Conservation (phyloP, 2,329 filamentous ascomycete genomes). For the Verticillium zaregamsianum region DNA sequence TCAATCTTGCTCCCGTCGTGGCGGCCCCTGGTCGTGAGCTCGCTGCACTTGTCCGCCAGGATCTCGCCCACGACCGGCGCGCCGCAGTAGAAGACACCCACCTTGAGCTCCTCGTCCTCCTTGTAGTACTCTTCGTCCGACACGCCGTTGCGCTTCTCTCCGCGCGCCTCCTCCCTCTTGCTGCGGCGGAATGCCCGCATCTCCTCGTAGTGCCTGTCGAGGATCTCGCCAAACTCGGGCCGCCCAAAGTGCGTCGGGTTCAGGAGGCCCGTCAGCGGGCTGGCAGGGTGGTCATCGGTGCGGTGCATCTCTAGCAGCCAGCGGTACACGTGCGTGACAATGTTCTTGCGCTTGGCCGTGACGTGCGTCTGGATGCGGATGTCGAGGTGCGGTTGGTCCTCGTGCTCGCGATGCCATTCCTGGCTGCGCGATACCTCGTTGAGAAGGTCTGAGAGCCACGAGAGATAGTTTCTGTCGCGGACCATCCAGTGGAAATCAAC, state of each 20-base stretch:
- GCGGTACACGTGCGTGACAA: slow-evolving; percentile 50
- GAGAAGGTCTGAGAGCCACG: slow-evolving; percentile 54
- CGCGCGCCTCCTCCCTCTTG: slow-evolving; percentile 12
- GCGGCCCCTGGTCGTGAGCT: slow-evolving; percentile 44
- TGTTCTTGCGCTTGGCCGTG: slow-evolving; percentile 48
- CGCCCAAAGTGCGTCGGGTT: slow-evolving; percentile 51
- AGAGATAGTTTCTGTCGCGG: slow-evolving; percentile 49
- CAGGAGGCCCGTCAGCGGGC: slow-evolving; percentile 48
- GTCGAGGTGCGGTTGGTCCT: slow-evolving; percentile 36
- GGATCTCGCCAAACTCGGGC: slow-evolving; percentile 47
- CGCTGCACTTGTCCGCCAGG: slow-evolving; percentile 48
- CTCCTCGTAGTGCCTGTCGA: slow-evolving; percentile 50
- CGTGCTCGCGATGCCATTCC: slow-evolving; percentile 29
- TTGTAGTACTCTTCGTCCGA: slow-evolving; percentile 8
- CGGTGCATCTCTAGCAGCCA: slow-evolving; percentile 54
- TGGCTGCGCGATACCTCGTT: slow-evolving; percentile 41
- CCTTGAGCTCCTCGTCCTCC: slow-evolving; percentile 34
- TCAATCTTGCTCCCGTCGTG: slow-evolving; percentile 48
- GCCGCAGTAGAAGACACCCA: slow-evolving; percentile 55
- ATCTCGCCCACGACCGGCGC: slow-evolving; percentile 51
- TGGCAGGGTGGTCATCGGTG: slow-evolving; percentile 44
- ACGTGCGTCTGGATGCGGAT: slow-evolving; percentile 54
- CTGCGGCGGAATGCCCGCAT: slow-evolving; percentile 34
- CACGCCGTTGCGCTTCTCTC: slow-evolving; percentile 1
- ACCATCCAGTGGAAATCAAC: slow-evolving; percentile 60